Base-by-base conservation (phyloP, 805 yeast genomes). In the Candida andamanensis region DNA sequence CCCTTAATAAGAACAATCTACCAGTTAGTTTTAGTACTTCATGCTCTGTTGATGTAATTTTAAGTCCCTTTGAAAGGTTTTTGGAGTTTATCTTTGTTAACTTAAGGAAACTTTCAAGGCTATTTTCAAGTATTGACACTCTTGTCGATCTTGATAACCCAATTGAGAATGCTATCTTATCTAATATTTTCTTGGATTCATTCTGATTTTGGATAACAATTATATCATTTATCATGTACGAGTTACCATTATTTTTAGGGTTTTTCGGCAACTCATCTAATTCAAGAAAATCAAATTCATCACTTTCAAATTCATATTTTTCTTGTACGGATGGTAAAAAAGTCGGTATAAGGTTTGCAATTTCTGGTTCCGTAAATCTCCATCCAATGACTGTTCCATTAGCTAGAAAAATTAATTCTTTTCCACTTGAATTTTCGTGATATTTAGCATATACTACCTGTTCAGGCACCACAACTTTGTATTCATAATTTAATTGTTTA, bases 131-230 rank as follows among this genome's bases (percentile, higher is more conserved):
- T 1, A 86, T 77, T 0, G 95, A 87, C 26, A 89, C 63, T 49
- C 92, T 74, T 0, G 97, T 87, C 2, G 95, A 84, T 44, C 96
- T 60, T 0, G 95, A 80, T 19, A 89, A 60, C 0, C 96, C 96
- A 33, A 85, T 79, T 2, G 95, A 80, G 55, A 87, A 87, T 0
- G 96, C 95, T 7, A 87, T 82, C 59, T 81, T 85, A 48, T 86
- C 95, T 23, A 84, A 58, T 21, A 80, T 46, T 23, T 72, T 67
- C 39, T 73, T 67, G 6, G 45, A 46, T n/a, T 66, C 58, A 4
- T 47, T 44, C 1, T 52, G 46, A 2, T 78, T 79, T 39, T 71
- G 73, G n/a, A 87, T 67, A 14, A 81, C 67, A 28, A 87, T 74
- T 2, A 81, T 69, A 40, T 87, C 96, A 6, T 83, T 84, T 17